Evolutionary conservation across 495 filamentous ascomycete genomes (phyloP).

Genomic region (Aspergillus diversus): DNA sequence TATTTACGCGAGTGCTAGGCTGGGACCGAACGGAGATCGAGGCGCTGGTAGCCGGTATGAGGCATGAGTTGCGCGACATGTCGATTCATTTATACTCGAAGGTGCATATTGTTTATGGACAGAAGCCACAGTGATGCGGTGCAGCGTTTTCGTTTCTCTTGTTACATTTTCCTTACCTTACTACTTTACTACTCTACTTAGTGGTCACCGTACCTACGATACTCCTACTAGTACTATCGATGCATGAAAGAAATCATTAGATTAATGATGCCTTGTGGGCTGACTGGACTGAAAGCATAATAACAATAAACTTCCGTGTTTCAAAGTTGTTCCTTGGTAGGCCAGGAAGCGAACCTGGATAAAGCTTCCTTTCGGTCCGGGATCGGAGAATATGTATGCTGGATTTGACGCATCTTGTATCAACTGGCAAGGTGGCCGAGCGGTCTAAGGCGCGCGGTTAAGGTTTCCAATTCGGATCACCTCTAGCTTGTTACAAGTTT

Average conservation of each 20-base stretch:
- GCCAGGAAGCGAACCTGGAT: no score
- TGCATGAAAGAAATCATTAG: no score
- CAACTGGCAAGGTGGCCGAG: slow-evolving; percentile 6
- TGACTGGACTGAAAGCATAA: no score
- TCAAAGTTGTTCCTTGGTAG: no score
- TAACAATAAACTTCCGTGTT: no score
- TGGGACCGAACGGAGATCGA: slow-evolving; percentile 57
- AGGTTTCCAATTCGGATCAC: slow-evolving; percentile 1
- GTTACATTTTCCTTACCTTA: background rate
- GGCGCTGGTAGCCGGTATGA: slow-evolving; percentile 54
- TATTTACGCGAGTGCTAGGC: slow-evolving; percentile 60
- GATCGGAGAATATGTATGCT: no score
- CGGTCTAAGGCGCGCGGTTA: slow-evolving; percentile 9
- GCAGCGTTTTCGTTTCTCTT: background rate
- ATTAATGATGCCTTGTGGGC: no score
- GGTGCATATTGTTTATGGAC: slow-evolving; percentile 44
- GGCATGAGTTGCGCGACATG: slow-evolving; percentile 55
- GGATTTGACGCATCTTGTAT: no score
- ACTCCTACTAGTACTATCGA: no score
- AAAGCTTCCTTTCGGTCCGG: no score
- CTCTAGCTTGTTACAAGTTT: slow-evolving; percentile 19
- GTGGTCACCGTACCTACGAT: background rate
- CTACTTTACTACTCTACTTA: background rate
- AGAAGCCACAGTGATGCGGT: slow-evolving; percentile 27
- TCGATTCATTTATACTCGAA: slow-evolving; percentile 50